A percentile compares a stretch with the other conserved stretches of the same genome.
Evolutionary conservation across 208 protist genomes (phyloP).

Genomic region (Acanthamoeba quina): DNA sequence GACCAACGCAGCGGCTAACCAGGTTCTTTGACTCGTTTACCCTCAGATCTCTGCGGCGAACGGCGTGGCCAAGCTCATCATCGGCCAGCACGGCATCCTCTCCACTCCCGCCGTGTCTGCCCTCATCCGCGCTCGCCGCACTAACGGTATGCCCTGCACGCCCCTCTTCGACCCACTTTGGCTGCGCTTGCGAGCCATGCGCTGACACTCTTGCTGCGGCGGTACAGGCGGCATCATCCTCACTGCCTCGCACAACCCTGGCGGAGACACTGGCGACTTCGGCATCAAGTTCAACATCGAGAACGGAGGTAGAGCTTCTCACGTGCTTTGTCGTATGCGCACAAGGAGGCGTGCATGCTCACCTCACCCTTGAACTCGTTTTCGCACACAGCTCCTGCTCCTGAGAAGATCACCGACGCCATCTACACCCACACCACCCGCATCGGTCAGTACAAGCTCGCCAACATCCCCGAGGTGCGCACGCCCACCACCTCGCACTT

Average conservation of each 20-base stretch:
- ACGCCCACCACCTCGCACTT: neutral
- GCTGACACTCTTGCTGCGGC: neutral
- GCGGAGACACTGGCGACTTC: constrained; percentile 97
- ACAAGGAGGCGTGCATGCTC: neutral
- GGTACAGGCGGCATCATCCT: constrained; percentile 96
- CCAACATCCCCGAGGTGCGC: constrained; percentile 84
- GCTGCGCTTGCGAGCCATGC: neutral
- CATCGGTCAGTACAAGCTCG: constrained; percentile 86
- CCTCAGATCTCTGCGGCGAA: constrained; percentile 94
- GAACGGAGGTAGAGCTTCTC: constrained; percentile 93
- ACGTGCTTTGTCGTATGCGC: neutral
- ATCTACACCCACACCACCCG: constrained; percentile 95
- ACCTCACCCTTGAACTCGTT: no score
- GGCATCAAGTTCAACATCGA: constrained; percentile 99
- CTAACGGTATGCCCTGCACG: constrained; percentile 80
- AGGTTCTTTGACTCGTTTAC: neutral
- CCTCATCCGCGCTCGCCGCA: constrained; percentile 92
- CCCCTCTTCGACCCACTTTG: neutral
- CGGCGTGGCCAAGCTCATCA: constrained; percentile 89
- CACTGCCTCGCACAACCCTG: constrained; percentile 98
- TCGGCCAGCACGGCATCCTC: constrained; percentile 95
- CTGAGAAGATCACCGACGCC: constrained; percentile 94
- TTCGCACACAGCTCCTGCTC: constrained; percentile 90
- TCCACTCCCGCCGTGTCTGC: constrained; percentile 97
- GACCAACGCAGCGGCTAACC: neutral